phyloP scores from a whole-genome alignment of 202 grass and related monocot genomes.

The Eragrostis tef region DNA sequence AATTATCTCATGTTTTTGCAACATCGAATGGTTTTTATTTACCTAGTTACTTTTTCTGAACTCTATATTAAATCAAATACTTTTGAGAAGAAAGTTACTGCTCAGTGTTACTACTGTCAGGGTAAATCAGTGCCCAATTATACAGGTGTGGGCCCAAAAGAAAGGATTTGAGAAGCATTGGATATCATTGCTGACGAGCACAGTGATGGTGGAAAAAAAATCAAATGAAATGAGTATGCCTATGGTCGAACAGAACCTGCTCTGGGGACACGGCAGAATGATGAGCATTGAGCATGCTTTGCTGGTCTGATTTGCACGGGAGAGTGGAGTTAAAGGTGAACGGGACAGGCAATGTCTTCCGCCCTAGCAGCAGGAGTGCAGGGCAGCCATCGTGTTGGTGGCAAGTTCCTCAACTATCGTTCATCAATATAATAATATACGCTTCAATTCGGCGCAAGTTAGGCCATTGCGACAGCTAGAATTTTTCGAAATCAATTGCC shows the following conservation, averaged over 20 bases:
- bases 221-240: background rate
- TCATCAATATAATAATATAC: background rate
- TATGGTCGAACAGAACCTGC: too few relatives aligned
- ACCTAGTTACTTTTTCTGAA: background rate
- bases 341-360: constrained; percentile 31
- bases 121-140: constrained; percentile 6
- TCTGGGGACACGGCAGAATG: constrained; percentile 32
- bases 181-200: background rate
- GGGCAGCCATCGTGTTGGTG: background rate
- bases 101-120: background rate
- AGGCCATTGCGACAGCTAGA: too few relatives aligned
- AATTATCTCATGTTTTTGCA: too few relatives aligned
- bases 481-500: background rate
- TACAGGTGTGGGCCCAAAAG: background rate
- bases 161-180: background rate
- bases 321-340: constrained; percentile 30
- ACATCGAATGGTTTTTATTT: too few relatives aligned
- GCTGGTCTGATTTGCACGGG: constrained; percentile 22
- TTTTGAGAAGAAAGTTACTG: background rate
- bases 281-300: constrained; percentile 47
- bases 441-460: too few relatives aligned
- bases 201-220: background rate
- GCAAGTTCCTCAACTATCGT: background rate
- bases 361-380: constrained; percentile 8
- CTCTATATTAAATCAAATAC: background rate